phyloP scores from a whole-genome alignment of 2,329 filamentous ascomycete genomes.

The Aspergillus flavus region DNA sequence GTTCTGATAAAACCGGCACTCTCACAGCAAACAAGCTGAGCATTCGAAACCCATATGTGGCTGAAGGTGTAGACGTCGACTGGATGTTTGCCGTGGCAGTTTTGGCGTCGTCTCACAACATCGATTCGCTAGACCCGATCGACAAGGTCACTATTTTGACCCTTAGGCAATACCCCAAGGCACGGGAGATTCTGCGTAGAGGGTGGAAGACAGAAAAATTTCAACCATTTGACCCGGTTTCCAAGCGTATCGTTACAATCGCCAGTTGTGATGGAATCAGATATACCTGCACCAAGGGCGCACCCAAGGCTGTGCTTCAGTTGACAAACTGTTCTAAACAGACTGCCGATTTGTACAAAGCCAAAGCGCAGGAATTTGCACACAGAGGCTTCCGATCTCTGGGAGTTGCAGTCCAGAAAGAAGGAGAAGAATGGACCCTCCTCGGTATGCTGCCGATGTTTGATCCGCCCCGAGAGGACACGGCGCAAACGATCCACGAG shows the following conservation, averaged over 20 bases:
- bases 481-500: conserved; percentile 75
- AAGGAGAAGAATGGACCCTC: conserved; percentile 71
- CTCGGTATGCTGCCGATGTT: conserved; percentile 80
- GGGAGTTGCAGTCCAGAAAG: conserved; percentile 76
- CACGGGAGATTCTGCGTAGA: conserved; percentile 71
- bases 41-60: conserved; percentile 75
- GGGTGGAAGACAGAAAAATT: conserved; percentile 78
- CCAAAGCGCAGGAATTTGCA: conserved; percentile 74
- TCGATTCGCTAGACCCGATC: conserved; percentile 76
- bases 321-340: conserved; percentile 69
- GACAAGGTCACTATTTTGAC: conserved; percentile 78
- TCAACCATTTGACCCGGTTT: conserved; percentile 71
- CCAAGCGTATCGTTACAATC: conserved; percentile 74
- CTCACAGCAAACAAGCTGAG: conserved; percentile 66
- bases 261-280: conserved; percentile 68
- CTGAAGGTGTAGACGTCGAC: conserved; percentile 75
- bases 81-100: conserved; percentile 84
- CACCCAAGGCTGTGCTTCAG: conserved; percentile 72
- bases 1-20: conserved; percentile 81
- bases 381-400: conserved; percentile 78
- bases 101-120: conserved; percentile 75
- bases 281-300: conserved; percentile 76
- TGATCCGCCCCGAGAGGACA: conserved; percentile 77
- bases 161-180: conserved; percentile 73
- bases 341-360: conserved; percentile 66